Evolutionary conservation across 2,329 filamentous ascomycete genomes (phyloP).

Genomic region (Pyrenophora graminea): DNA sequence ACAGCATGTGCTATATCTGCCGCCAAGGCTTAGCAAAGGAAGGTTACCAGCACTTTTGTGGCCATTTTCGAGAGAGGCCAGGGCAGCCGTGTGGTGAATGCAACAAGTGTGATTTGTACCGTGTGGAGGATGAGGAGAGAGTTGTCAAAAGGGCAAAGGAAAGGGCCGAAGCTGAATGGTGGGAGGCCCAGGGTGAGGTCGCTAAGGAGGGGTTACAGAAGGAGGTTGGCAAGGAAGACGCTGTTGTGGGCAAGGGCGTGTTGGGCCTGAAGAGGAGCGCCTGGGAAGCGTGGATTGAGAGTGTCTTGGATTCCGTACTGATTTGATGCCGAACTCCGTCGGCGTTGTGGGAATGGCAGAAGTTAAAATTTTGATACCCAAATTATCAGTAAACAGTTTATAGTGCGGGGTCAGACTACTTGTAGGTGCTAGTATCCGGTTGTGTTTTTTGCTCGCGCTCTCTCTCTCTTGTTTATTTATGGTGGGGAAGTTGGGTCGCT

Average conservation of each 20-base stretch:
- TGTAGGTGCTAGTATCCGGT: no score
- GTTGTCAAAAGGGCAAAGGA: conserved; percentile 49
- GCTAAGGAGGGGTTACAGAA: conserved; percentile 28
- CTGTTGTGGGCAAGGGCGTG: conserved; percentile 7
- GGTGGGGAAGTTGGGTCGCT: no score
- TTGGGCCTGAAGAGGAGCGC: conserved; percentile 13
- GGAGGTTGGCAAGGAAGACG: conserved; percentile 22
- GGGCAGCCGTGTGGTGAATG: conserved; percentile 79
- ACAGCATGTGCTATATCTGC: conserved; percentile 98
- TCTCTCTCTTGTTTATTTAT: no score
- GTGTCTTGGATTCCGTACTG: conserved; percentile 21
- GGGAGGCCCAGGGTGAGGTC: conserved; percentile 45
- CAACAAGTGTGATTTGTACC: conserved; percentile 59
- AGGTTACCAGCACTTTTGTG: conserved; percentile 93
- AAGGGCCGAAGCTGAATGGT: conserved; percentile 52
- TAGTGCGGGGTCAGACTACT: no score
- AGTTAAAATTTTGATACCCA: no score
- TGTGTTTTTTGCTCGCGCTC: no score
- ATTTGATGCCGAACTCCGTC: conserved; percentile 7
- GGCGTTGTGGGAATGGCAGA: no score
- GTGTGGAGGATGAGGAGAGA: conserved; percentile 53
- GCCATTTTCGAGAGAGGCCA: conserved; percentile 85
- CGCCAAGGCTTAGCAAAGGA: conserved; percentile 65
- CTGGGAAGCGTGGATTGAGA: conserved; percentile 29
- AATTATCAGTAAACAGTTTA: no score